Evolutionary conservation across 1,139 yeast genomes (phyloP), one percentile per base, ranked within the genome.

Genomic region (Yamadazyma atmosphaerica): DNA sequence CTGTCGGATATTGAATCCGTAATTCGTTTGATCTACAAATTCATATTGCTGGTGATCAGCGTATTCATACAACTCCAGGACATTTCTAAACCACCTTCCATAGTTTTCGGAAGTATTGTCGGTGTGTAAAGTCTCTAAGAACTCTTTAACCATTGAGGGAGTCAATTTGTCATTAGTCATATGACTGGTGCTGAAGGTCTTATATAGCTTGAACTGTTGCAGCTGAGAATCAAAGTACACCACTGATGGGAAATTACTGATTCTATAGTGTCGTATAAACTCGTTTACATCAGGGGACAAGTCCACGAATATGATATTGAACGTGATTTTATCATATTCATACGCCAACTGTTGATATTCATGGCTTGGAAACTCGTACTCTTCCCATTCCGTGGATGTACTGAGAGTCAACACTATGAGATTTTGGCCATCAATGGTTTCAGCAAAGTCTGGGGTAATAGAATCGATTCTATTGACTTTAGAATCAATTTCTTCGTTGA

Each of bases 191-290:
- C 63, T 48, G 15, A 56, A 52, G 2, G 70, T 64, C 31, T 60
- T 54, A 43, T 43, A 56, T 7, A 54, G 39, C 36, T 63, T 65
- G 40, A 67, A 52, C 21, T 42, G 1, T 45, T 49, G 6, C 22
- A n/a, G n/a, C n/a, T n/a, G 22, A 6, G 48, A 48, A 4, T 16
- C 31, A 27, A 66, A 49, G 39, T 56, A 62, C 1, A 65, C 52
- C 35, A 58, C 46, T 2, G 70, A 61, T 1, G 77, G 77, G 37
- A 59, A 60, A 37, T 63, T 62, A 41, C 64, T 60, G 15, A 70
- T 53, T 28, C 50, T 54, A 45, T 50, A 66, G 22, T 47, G 40
- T 12, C 50, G 45, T 22, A 65, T 43, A 3, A 66, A 37, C 0
- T 52, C 54, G n/a, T 46, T 46, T 5, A 28, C 16, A 18, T 49